These are phyloP conservation scores for Lactarius hatsudake DNA, from an alignment of 768 basidiomycete species.

Conservation along the genomic window DNA sequence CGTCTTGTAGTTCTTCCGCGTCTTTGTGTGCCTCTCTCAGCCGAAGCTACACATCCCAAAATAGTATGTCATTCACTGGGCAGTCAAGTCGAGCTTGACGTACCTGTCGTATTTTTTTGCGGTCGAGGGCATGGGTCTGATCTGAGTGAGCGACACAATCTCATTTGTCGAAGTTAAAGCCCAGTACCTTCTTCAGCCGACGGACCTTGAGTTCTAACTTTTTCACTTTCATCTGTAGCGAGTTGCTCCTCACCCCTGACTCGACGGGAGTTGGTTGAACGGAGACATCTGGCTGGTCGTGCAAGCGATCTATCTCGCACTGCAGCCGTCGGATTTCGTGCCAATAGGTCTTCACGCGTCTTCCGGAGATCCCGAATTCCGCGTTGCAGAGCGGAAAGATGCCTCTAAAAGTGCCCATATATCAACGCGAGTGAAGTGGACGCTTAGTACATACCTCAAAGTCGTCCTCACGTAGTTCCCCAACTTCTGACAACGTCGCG, in stretches of 20 bases:
- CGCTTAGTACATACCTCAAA: background rate
- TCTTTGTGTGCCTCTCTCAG: slow-evolving; percentile 39
- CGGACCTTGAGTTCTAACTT: slow-evolving; percentile 28
- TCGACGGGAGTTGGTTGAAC: slow-evolving; percentile 11
- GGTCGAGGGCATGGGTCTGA: slow-evolving; percentile 23
- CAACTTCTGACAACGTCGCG: background rate
- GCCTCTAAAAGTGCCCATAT: background rate
- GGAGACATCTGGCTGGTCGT: slow-evolving; percentile 7
- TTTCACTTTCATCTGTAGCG: slow-evolving; percentile 28
- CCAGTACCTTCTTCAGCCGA: slow-evolving; percentile 33
- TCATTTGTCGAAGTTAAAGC: background rate
- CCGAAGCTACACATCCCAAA: slow-evolving; percentile 29
- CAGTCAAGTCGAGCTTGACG: slow-evolving; percentile 8
- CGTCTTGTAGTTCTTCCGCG: slow-evolving; percentile 38
- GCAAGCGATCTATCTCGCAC: slow-evolving; percentile 12
- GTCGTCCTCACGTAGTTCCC: background rate
- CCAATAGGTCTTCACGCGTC: background rate
- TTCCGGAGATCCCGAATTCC: slow-evolving; percentile 11
- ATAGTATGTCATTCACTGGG: background rate
- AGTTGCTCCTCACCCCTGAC: slow-evolving; percentile 12
- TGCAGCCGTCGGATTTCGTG: slow-evolving; percentile 9
- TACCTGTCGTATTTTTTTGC: slow-evolving; percentile 16
- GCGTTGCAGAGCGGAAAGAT: slow-evolving; percentile 15
- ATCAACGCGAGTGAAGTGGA: background rate
- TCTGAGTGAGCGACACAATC: background rate